These are phyloP conservation scores for Globisporangium irregulare DNA, from an alignment of 352 stramenopile species.

Conservation along the genomic window DNA sequence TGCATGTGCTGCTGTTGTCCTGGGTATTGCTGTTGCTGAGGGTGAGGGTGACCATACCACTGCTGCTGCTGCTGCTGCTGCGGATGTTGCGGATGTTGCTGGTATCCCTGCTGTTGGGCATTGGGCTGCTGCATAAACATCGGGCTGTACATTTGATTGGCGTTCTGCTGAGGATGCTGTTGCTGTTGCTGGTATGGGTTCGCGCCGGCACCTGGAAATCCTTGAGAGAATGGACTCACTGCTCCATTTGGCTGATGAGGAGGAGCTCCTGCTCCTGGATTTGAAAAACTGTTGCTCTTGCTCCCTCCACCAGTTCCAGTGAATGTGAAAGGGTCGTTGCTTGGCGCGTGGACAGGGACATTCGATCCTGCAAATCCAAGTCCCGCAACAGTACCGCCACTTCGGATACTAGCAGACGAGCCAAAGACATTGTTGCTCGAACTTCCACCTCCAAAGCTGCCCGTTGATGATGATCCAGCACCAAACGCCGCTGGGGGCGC, in stretches of 20 bases:
- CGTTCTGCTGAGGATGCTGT: slow-evolving; percentile 8
- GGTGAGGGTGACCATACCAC: slow-evolving; percentile 32
- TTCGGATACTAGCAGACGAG: slow-evolving; percentile 7
- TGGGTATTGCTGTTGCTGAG: slow-evolving; percentile 21
- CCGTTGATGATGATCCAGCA: slow-evolving; percentile 6
- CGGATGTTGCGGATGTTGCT: slow-evolving; percentile 8
- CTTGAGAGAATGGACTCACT: slow-evolving; percentile 12
- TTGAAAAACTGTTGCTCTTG: slow-evolving; percentile 18
- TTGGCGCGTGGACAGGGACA: background rate
- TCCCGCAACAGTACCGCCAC: slow-evolving; percentile 4
- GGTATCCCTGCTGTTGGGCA: slow-evolving; percentile 15
- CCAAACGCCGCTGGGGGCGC: slow-evolving; percentile 7
- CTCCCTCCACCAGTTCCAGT: slow-evolving; percentile 15
- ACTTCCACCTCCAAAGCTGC: slow-evolving; percentile 17
- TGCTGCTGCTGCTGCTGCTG: slow-evolving; percentile 33
- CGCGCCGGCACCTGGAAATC: background rate
- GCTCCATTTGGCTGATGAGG: slow-evolving; percentile 3
- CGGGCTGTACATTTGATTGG: slow-evolving; percentile 11
- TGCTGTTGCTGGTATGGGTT: slow-evolving; percentile 20
- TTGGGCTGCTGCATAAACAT: slow-evolving; percentile 14
- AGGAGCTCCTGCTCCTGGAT: background rate
- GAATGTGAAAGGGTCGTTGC: slow-evolving; percentile 56
- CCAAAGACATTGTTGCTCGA: slow-evolving; percentile 12
- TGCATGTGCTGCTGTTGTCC: slow-evolving; percentile 24
- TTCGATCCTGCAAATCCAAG: slow-evolving; percentile 8